A percentile compares a stretch with the other conserved stretches of the same genome.
Conservation (phyloP, 441 rosid species). For the Erysimum pusillum region DNA sequence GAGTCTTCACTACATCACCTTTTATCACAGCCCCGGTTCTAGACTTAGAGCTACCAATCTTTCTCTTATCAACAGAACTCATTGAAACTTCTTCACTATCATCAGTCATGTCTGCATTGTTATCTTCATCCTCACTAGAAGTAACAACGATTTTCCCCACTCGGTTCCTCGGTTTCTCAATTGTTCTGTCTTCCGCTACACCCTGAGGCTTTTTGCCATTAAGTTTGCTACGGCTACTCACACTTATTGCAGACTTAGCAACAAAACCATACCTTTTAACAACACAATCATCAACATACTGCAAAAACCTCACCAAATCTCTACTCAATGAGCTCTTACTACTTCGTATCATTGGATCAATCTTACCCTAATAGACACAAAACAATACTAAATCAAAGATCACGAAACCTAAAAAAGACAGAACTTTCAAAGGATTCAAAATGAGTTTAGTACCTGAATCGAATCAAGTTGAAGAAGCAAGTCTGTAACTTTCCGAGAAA, state of each 20-base stretch:
- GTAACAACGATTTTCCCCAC: slow-evolving; percentile 58
- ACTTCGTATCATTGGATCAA: slow-evolving; percentile 79
- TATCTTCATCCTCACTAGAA: slow-evolving; percentile 57
- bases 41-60: slow-evolving; percentile 32
- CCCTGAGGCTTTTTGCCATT: slow-evolving; percentile 44
- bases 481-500: slow-evolving; percentile 66
- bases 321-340: slow-evolving; percentile 78
- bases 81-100: slow-evolving; percentile 43
- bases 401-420: not conserved
- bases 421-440: not conserved
- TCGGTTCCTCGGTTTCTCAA: slow-evolving; percentile 57
- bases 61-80: slow-evolving; percentile 25
- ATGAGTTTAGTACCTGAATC: slow-evolving; percentile 62
- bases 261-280: slow-evolving; percentile 49
- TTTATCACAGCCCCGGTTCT: slow-evolving; percentile 49
- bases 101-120: slow-evolving; percentile 59
- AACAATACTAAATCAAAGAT: slow-evolving; percentile 31
- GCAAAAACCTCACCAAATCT: slow-evolving; percentile 72
- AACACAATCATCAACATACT: slow-evolving; percentile 64
- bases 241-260: slow-evolving; percentile 51
- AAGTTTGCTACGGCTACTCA: slow-evolving; percentile 45
- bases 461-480: slow-evolving; percentile 80
- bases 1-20: slow-evolving; percentile 51
- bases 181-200: slow-evolving; percentile 41
- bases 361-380: slow-evolving; percentile 52